Base-by-base conservation (phyloP, 805 yeast genomes). In the Wickerhamomyces hampshirensis region DNA sequence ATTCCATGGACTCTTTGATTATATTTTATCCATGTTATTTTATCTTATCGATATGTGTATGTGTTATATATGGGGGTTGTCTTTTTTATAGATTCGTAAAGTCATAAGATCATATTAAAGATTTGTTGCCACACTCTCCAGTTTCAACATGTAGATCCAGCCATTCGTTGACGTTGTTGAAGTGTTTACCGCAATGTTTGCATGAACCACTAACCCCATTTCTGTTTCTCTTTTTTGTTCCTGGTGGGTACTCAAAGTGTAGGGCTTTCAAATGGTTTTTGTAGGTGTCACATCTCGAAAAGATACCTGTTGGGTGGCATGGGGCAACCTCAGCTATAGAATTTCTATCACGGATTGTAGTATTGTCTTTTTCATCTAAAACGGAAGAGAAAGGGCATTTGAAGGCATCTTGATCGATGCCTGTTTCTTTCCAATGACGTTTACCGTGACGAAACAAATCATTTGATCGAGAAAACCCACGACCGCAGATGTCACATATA, bases 231-330 rank as follows among this genome's bases (percentile, higher is more conserved):
- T 87, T 86, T 54, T 80, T 76, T 4, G 95, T 87, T 6, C 95
- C 95, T 27, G 73, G 72, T 5, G 96, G 96, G 59, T 88, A 88
- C 46, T 76, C 82, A 58, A 88, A 88, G 55, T 88, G 97, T 43
- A 88, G 71, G 2, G 96, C 94, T 57, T 84, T 85, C 43, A 88
- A 66, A 60, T 88, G 97, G 60, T 88, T 88, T 55, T 88, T 88
- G 63, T 77, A 88, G 5, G 97, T 88, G 56, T 88, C 97, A 56
- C 96, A 84, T 34, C 97, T 70, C 10, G 88, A 78, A 51, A 88
- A 88, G 21, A 84, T 79, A 5, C 97, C 97, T 6, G 86, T 76
- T 37, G 75, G 74, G 56, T 88, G 97, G 55, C 96, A 87, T 35
- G 59, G 50, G 6, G 41, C 19, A 21, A 8, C 24, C 7, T 21